Conservation (phyloP, 2,329 filamentous ascomycete genomes). For the Bipolaris zeicola region DNA sequence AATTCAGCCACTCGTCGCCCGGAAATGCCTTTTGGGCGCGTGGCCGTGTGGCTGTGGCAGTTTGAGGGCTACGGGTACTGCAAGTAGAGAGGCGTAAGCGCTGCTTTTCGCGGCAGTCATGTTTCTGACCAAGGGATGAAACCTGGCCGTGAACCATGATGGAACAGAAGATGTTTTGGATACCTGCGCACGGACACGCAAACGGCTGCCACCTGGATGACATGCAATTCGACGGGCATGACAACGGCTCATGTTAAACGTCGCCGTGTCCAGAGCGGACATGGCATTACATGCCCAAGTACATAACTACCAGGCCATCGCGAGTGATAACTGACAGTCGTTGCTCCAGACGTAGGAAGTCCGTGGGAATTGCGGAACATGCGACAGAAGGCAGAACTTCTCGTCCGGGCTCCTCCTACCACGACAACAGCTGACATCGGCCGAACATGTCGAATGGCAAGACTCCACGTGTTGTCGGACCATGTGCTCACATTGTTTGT, state of each 20-base stretch:
- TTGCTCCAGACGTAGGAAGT: conserved; percentile 9
- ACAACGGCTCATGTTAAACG: conserved; percentile 11
- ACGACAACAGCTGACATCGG: not conserved
- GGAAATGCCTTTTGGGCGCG: conserved; percentile 22
- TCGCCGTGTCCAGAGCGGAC: conserved; percentile 16
- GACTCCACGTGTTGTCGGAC: not conserved
- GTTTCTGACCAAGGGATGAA: conserved; percentile 45
- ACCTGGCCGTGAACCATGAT: conserved; percentile 30
- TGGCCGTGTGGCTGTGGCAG: conserved; percentile 33
- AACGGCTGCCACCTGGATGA: not conserved
- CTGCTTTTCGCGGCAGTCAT: conserved; percentile 21
- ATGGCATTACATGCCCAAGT: not conserved
- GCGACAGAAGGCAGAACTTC: not conserved
- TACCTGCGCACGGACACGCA: conserved; percentile 17
- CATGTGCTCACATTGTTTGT: not conserved
- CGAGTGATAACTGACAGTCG: conserved; percentile 3
- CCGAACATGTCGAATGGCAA: not conserved
- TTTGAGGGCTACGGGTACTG: conserved; percentile 33
- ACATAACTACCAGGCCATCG: conserved; percentile 14
- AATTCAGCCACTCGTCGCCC: conserved; percentile 34
- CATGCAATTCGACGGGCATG: conserved; percentile 10
- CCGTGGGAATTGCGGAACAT: conserved; percentile 3
- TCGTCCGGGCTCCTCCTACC: not conserved
- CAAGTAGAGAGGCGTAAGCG: conserved; percentile 11
- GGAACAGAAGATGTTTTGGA: conserved; percentile 29